Evolutionary conservation across 2,329 filamentous ascomycete genomes (phyloP).

Genomic region (Fusarium drepaniforme): DNA sequence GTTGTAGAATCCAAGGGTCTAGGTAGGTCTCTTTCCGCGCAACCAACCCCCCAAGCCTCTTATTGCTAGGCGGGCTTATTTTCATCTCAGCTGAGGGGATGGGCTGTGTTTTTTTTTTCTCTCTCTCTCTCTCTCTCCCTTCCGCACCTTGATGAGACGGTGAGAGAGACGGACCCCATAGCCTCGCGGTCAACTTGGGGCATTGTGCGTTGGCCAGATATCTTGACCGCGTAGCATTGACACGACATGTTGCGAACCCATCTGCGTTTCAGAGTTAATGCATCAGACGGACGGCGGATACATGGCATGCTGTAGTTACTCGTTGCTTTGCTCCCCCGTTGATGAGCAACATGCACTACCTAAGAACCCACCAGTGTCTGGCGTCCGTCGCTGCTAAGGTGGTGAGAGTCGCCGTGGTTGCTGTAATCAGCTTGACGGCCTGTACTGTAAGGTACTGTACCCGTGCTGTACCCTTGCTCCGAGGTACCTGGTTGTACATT

Average conservation of each 20-base stretch:
- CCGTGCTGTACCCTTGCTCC: constrained; percentile 15
- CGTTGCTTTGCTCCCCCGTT: not conserved
- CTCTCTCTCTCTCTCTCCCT: not conserved
- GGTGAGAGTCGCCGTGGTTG: constrained; percentile 9
- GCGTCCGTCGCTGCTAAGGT: not conserved
- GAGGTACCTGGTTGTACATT: constrained; percentile 17
- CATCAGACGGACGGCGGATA: not conserved
- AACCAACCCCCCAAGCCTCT: not conserved
- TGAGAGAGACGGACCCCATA: not conserved
- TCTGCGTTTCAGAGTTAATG: constrained; percentile 1
- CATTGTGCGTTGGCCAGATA: not conserved
- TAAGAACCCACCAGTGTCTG: not conserved
- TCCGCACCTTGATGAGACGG: not conserved
- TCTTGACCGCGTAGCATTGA: not conserved
- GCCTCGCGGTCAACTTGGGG: not conserved
- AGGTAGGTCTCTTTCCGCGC: constrained; percentile 14
- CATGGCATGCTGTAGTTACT: not conserved
- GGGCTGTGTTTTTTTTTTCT: not conserved
- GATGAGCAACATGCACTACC: not conserved
- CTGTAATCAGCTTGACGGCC: constrained; percentile 3
- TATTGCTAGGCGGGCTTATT: not conserved
- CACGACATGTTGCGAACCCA: not conserved
- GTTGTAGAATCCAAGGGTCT: constrained; percentile 15
- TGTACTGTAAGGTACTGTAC: not conserved
- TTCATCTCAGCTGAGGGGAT: not conserved